Evolutionary conservation across 2,329 filamentous ascomycete species (phyloP).

Genomic region (Cyphellophora europaea): DNA sequence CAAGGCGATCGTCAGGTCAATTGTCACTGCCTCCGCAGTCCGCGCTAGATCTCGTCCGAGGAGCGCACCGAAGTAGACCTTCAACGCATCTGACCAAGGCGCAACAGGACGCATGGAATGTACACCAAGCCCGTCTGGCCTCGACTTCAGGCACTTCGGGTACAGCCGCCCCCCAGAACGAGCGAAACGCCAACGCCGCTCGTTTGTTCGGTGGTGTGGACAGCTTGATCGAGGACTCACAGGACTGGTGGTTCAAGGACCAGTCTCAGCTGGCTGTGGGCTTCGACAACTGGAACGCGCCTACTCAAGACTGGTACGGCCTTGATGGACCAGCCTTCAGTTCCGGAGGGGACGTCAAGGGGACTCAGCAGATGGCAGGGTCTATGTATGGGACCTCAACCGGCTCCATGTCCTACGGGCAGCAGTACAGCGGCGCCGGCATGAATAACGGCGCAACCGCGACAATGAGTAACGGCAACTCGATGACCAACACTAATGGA

Average conservation of each 20-base stretch:
- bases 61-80: conserved; percentile 8
- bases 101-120: conserved; percentile 27
- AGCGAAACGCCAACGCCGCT: conserved; percentile 35
- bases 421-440: too few relatives aligned
- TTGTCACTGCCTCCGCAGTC: conserved; percentile 19
- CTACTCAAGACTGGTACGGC: conserved; percentile 13
- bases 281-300: conserved; percentile 50
- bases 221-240: conserved; percentile 51
- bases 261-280: conserved; percentile 52
- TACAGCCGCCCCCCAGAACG: too few relatives aligned
- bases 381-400: too few relatives aligned
- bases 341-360: too few relatives aligned
- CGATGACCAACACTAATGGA: too few relatives aligned
- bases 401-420: too few relatives aligned
- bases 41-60: conserved; percentile 18
- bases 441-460: too few relatives aligned
- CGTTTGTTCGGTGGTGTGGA: conserved; percentile 52
- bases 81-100: conserved; percentile 18
- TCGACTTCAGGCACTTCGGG: conserved; percentile 17
- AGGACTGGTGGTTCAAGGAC: conserved; percentile 57
- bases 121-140: conserved; percentile 18
- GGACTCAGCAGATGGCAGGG: too few relatives aligned
- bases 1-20: conserved; percentile 13
- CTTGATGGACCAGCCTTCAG: too few relatives aligned
- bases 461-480: too few relatives aligned